phyloP scores from a whole-genome alignment of 768 basidiomycete species.

The Cystofilobasidium bisporidii region DNA sequence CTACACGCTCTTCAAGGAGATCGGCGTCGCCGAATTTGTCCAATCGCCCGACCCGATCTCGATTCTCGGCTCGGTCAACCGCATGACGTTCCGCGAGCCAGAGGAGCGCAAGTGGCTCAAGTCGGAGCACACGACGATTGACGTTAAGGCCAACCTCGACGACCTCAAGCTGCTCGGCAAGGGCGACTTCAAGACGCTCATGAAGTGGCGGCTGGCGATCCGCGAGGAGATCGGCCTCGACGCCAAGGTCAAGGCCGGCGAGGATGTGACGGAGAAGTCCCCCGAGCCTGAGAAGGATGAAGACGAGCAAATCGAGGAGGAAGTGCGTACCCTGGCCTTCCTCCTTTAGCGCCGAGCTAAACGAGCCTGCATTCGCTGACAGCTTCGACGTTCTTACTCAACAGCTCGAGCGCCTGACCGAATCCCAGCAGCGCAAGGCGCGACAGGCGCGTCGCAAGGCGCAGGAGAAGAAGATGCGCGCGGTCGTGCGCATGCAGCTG shows the following conservation, averaged over 20 bases:
- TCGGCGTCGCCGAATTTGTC: slow-evolving; percentile 63
- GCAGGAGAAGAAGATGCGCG: slow-evolving; percentile 78
- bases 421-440: slow-evolving; percentile 64
- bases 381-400: too few species aligned
- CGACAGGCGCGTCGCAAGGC: slow-evolving; percentile 42
- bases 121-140: slow-evolving; percentile 61
- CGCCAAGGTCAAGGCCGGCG: slow-evolving; percentile 59
- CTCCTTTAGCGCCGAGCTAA: neutral
- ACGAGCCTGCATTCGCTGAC: too few species aligned
- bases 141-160: slow-evolving; percentile 70
- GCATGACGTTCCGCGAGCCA: slow-evolving; percentile 28
- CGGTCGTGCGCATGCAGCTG: slow-evolving; percentile 88
- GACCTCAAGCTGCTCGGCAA: slow-evolving; percentile 97
- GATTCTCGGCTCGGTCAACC: slow-evolving; percentile 56
- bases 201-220: slow-evolving; percentile 81
- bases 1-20: slow-evolving; percentile 73
- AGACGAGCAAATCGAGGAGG: slow-evolving; percentile 78
- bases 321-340: slow-evolving; percentile 49
- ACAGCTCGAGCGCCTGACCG: slow-evolving; percentile 73
- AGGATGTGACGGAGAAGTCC: slow-evolving; percentile 61
- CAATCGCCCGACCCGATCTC: slow-evolving; percentile 58
- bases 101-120: slow-evolving; percentile 56
- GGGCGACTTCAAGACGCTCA: slow-evolving; percentile 84
- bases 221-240: slow-evolving; percentile 90
- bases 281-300: slow-evolving; percentile 58